Conservation (phyloP, 2,329 filamentous ascomycete genomes). For the Diplodia mutila region DNA sequence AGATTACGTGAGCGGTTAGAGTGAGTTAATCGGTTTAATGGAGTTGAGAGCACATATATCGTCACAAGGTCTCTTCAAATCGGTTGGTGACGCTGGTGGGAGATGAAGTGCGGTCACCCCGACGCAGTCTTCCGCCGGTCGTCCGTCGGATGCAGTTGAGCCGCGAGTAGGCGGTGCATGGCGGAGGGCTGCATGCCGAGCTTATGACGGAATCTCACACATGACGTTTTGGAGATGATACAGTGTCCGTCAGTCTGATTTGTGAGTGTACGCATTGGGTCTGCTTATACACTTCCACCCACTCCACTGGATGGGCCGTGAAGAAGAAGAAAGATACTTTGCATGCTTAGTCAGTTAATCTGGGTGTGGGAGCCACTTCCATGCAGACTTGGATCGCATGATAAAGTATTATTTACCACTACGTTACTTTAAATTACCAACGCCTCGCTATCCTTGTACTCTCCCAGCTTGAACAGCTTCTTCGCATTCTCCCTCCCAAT, state of each 20-base stretch:
- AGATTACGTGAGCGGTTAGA: not conserved
- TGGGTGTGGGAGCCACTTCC: not conserved
- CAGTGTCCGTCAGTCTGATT: too few relatives aligned
- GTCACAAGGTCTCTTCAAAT: not conserved
- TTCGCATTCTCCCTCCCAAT: constrained; percentile 54
- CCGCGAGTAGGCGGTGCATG: not conserved
- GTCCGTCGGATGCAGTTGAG: constrained; percentile 3
- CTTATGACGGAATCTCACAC: not conserved
- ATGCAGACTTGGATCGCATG: not conserved
- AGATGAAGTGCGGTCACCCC: not conserved
- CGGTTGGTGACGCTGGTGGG: not conserved
- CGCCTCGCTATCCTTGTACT: constrained; percentile 33
- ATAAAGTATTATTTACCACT: not conserved
- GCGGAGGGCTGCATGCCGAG: not conserved
- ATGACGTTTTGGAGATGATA: not conserved
- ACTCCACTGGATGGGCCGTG: too few relatives aligned
- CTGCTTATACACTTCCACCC: too few relatives aligned
- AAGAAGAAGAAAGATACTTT: too few relatives aligned
- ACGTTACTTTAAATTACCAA: not conserved
- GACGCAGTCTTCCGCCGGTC: not conserved
- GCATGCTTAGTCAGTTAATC: not conserved
- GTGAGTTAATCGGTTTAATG: not conserved
- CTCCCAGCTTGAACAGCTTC: constrained; percentile 42
- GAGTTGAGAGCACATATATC: not conserved
- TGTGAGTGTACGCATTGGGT: too few relatives aligned